These are phyloP conservation scores for Mychonastes homosphaera DNA, from an alignment of 139 green algal species.

Conservation along the genomic window DNA sequence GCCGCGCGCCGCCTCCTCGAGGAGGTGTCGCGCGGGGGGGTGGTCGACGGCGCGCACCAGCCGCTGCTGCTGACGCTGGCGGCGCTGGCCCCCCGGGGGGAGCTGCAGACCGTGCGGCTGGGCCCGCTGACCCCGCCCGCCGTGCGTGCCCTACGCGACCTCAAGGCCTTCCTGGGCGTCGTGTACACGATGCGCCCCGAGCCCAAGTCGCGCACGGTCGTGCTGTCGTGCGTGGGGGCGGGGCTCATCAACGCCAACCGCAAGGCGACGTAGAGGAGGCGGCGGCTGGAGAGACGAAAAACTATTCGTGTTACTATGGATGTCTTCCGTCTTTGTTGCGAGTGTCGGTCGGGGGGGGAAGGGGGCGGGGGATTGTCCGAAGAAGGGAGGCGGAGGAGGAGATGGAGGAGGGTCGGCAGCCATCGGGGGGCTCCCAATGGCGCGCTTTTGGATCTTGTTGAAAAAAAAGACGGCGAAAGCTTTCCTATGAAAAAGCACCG, in stretches of 20 bases:
- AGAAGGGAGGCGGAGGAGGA: too few species aligned
- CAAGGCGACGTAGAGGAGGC: slow-evolving; percentile 31
- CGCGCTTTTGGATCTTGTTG: too few species aligned
- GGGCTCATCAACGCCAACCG: slow-evolving; percentile 76
- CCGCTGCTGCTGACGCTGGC: slow-evolving; percentile 72
- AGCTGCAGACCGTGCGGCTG: slow-evolving; percentile 36
- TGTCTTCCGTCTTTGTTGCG: too few species aligned
- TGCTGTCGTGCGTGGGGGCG: slow-evolving; percentile 80
- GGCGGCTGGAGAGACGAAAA: too few species aligned
- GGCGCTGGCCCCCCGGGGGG: slow-evolving; percentile 69
- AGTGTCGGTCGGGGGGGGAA: too few species aligned
- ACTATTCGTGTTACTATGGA: too few species aligned
- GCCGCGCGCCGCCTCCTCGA: slow-evolving; percentile 75
- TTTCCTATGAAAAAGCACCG: too few species aligned
- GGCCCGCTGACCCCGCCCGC: slow-evolving; percentile 80
- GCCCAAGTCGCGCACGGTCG: slow-evolving; percentile 71
- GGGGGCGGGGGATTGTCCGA: too few species aligned
- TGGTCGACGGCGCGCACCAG: slow-evolving; percentile 69
- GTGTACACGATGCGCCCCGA: slow-evolving; percentile 82
- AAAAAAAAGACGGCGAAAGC: too few species aligned
- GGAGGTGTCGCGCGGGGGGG: slow-evolving; percentile 77
- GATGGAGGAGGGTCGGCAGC: too few species aligned
- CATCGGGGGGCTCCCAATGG: too few species aligned
- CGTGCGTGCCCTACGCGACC: slow-evolving; percentile 71
- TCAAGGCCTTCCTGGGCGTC: slow-evolving; percentile 85